phyloP scores from a whole-genome alignment of 768 basidiomycete species.

The Cyclocybe cylindracea region DNA sequence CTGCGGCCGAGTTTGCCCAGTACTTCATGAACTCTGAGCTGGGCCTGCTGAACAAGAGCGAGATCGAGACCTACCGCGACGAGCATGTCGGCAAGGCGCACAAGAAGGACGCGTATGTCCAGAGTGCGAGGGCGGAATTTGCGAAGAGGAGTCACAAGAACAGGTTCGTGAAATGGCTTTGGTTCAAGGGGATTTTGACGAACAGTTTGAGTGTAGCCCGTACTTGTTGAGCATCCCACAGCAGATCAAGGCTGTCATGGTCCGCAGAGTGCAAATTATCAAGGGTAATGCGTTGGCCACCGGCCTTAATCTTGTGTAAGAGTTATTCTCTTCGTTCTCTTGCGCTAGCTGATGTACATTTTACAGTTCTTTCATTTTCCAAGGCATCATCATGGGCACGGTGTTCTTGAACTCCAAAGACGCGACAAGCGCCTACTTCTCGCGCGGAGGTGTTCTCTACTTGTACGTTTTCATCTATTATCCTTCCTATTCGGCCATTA shows the following conservation, averaged over 20 bases:
- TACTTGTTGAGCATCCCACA: conserved; percentile 46
- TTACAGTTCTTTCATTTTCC: conserved; percentile 52
- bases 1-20: conserved; percentile 57
- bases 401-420: conserved; percentile 61
- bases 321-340: background rate
- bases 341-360: background rate
- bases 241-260: conserved; percentile 48
- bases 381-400: conserved; percentile 56
- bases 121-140: conserved; percentile 52
- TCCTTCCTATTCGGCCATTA: background rate
- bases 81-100: conserved; percentile 47
- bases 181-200: background rate
- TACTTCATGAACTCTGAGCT: conserved; percentile 43
- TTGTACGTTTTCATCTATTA: conserved; percentile 44
- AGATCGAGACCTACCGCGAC: conserved; percentile 44
- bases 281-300: conserved; percentile 39
- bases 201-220: conserved; percentile 28
- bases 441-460: conserved; percentile 79
- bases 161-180: conserved; percentile 20
- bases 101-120: conserved; percentile 41
- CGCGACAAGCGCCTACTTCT: conserved; percentile 64
- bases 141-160: conserved; percentile 41
- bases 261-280: conserved; percentile 44
- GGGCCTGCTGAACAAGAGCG: conserved; percentile 42
- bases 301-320: conserved; percentile 34